Base-by-base conservation (phyloP, 352 stramenopile species). In the Phytophthora lateralis region DNA sequence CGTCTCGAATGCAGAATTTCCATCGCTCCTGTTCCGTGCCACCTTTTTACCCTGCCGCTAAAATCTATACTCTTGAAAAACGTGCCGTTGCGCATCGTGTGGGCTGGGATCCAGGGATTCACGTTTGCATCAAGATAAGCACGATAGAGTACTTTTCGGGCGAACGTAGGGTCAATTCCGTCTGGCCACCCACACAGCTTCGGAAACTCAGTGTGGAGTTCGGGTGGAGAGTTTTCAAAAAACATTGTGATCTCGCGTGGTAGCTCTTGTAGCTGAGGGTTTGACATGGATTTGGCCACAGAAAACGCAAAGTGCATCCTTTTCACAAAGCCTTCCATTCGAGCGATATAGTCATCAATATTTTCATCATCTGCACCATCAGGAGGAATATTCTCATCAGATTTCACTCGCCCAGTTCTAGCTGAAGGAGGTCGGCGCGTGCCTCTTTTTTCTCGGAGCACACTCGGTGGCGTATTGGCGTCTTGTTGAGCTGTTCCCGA, bases 281-380 rank as follows among this genome's bases (percentile, higher is more conserved):
- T 48, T 24, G 34, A 37, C 20, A 38, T 15, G 5, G 43, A 66
- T 5, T 44, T 44, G 4, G 27, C n/a, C 3, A 21, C 29, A 15
- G 49, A 26, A 21, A 44, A 43, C 5, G 20, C 48, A 9, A 49
- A 41, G 17, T 20, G 46, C 44, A 30, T 56, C 14, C 41, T 48
- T 2, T 27, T 55, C 11, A 48, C 37, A 17, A 70, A 66, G 1
- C 1, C 10, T 47, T 73, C 58, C 63, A 63, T 47, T 0, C 47
- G 58, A 53, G 58, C 34, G 37, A 73, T 76, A 35, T 52, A 56
- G 7, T 61, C 24, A 35, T 76, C 63, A 26, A 71, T 66, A 15
- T 24, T 11, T 24, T 65, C 38, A 9, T 43, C 27, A 1, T 55
- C 20, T 41, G 60, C 20, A 1, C 37, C 50, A 29, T 12, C 38